Evolutionary conservation across 352 stramenopile genomes (phyloP), one percentile per base, ranked within the genome.

Genomic region (Lagenidium giganteum): DNA sequence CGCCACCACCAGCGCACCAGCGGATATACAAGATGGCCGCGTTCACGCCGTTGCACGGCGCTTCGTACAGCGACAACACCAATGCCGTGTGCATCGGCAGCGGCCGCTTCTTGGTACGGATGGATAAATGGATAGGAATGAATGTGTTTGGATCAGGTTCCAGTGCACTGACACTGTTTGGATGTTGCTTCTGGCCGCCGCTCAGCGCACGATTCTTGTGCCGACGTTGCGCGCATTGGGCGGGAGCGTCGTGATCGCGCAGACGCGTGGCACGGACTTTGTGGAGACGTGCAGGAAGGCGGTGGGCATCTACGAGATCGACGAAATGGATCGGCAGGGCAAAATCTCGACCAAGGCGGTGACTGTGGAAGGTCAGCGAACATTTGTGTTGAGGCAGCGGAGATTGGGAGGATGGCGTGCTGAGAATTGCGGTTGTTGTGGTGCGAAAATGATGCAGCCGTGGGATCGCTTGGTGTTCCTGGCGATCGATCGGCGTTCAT

Each of bases 101-200:
- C 34, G 79, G 79, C 11, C 70, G 79, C 51, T 91, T 91, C 51
- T 38, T 89, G 51, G 74, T 87, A 45, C 51, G n/a, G n/a, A n/a
- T n/a, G n/a, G n/a, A n/a, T n/a, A n/a, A n/a, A n/a, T n/a, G n/a
- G n/a, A n/a, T n/a, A n/a, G n/a, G n/a, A n/a, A n/a, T n/a, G n/a
- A n/a, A n/a, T n/a, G 40, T 54, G 20, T 35, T 13, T 45, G 16
- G 27, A 16, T 46, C 16, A n/a, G 45, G n/a, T 21, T 14, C 24
- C 5, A 25, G 37, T 21, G 24, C 21, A 38, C 11, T 44, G 22
- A 23, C 13, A 16, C 42, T 42, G 7, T 39, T 3, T 44, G 30
- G 21, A 14, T 21, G n/a, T 37, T 31, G 56, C 32, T 20, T 50
- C 17, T 30, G 9, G n/a, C 14, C 21, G 21, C 37, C 21, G 16